phyloP scores from a whole-genome alignment of 768 basidiomycete species.

The Tricholoma furcatifolium region DNA sequence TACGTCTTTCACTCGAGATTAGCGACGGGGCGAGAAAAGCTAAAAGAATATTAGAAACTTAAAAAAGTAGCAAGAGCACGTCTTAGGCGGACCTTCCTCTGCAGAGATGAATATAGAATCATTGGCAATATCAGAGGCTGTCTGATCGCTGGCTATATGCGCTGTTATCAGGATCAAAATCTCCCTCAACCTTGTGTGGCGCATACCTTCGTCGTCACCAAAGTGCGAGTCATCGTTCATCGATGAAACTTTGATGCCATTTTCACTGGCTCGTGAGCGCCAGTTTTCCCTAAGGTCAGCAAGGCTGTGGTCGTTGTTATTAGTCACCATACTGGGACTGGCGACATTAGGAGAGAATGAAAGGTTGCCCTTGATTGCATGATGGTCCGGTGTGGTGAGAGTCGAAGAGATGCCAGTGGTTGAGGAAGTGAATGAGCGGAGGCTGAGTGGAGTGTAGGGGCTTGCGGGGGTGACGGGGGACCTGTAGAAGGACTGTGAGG shows the following conservation, averaged over 20 bases:
- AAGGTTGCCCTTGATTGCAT: conserved; percentile 37
- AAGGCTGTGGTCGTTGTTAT: conserved; percentile 43
- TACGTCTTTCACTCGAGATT: conserved; percentile 39
- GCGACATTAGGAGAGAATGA: conserved; percentile 45
- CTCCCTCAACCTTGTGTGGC: conserved; percentile 18
- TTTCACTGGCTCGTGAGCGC: conserved; percentile 69
- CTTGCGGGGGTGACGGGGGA: conserved; percentile 66
- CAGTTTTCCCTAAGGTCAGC: conserved; percentile 68
- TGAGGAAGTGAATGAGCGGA: conserved; percentile 58
- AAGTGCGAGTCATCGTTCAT: conserved; percentile 48
- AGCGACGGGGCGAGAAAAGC: conserved; percentile 61
- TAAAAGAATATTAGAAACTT: conserved; percentile 24
- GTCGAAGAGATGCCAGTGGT: conserved; percentile 51
- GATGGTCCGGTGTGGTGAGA: conserved; percentile 60
- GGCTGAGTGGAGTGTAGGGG: conserved; percentile 69
- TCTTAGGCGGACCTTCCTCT: conserved; percentile 43
- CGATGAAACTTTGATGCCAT: conserved; percentile 65
- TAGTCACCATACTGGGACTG: conserved; percentile 16
- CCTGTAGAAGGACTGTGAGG: conserved; percentile 43
- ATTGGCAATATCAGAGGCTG: conserved; percentile 46
- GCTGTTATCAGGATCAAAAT: conserved; percentile 29
- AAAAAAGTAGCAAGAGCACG: background rate
- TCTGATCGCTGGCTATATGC: conserved; percentile 53
- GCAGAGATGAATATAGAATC: conserved; percentile 44
- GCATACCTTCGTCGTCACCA: conserved; percentile 45